Conservation (phyloP, 2,329 filamentous ascomycete genomes). For the Dothideomycetes sp. region DNA sequence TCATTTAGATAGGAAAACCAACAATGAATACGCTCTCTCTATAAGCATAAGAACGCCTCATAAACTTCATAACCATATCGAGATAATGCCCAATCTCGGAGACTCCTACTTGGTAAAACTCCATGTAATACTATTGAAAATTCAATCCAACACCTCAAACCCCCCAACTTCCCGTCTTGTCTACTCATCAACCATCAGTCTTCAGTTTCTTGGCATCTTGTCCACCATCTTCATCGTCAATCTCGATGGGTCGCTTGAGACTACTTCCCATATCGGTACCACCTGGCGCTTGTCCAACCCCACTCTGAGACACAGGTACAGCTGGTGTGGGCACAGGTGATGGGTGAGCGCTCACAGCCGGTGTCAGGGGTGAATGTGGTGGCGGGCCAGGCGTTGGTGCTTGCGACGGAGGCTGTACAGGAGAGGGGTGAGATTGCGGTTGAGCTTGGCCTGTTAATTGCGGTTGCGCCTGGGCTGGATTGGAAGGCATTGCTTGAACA, state of each 20-base stretch:
- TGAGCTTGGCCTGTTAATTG: not conserved
- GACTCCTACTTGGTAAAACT: too few relatives aligned
- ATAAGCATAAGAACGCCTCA: too few relatives aligned
- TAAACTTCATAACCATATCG: constrained; percentile 11
- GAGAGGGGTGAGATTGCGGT: not conserved
- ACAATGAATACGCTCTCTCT: too few relatives aligned
- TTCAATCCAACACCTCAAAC: not conserved
- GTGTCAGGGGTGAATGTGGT: not conserved
- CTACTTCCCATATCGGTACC: constrained; percentile 6
- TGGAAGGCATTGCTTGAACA: not conserved
- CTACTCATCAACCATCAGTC: constrained; percentile 1
- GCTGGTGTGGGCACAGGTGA: too few relatives aligned
- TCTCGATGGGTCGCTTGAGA: constrained; percentile 9
- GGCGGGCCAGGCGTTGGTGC: constrained; percentile 1
- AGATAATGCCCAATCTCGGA: too few relatives aligned
- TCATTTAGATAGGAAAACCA: too few relatives aligned
- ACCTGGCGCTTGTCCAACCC: not conserved
- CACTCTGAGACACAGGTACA: not conserved
- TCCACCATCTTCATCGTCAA: constrained; percentile 13
- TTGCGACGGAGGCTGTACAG: not conserved
- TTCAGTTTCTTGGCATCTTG: constrained; percentile 15
- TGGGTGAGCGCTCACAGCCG: too few relatives aligned
- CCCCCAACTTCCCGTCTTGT: not conserved
- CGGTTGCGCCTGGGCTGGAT: not conserved
- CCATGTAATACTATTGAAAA: too few relatives aligned